Percentiles rank a stretch among this genome's conserved stretches.
Evolutionary conservation across 371 early-diverging fungal genomes (phyloP).

Genomic region (Dinochytrium kinnereticum): DNA sequence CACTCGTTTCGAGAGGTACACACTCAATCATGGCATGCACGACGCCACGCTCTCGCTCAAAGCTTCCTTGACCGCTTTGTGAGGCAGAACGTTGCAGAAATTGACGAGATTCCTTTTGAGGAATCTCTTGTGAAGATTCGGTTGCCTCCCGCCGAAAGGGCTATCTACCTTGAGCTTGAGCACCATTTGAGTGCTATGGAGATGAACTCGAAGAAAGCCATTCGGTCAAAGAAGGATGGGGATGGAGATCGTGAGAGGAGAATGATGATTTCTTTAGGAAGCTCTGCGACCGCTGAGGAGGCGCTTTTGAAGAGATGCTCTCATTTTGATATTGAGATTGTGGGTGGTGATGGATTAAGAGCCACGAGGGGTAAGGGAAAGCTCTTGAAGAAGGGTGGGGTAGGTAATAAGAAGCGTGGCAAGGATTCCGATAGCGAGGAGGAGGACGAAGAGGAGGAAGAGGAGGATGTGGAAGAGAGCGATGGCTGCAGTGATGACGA

Average conservation of each 20-base stretch:
- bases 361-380: background rate
- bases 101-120: conserved; percentile 43
- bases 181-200: conserved; percentile 49
- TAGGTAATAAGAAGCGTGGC: background rate
- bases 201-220: conserved; percentile 40
- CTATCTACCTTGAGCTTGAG: conserved; percentile 48
- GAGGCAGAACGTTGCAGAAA: conserved; percentile 49
- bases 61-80: conserved; percentile 44
- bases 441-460: conserved; percentile 22
- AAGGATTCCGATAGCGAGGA: conserved; percentile 1
- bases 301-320: conserved; percentile 49
- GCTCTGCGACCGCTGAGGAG: conserved; percentile 40
- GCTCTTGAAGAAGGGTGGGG: conserved; percentile 1
- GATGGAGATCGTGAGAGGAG: conserved; percentile 42
- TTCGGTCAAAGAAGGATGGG: conserved; percentile 24
- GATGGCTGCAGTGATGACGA: conserved; percentile 19
- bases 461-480: conserved; percentile 9
- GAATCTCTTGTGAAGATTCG: conserved; percentile 24
- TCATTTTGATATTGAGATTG: conserved; percentile 44
- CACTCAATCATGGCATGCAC: conserved; percentile 43
- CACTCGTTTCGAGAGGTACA: conserved; percentile 45
- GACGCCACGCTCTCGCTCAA: conserved; percentile 42
- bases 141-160: conserved; percentile 47
- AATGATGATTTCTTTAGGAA: conserved; percentile 37
- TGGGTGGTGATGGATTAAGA: background rate